Conservation (phyloP, 345 rosid genomes). For the Citrus glauca region DNA sequence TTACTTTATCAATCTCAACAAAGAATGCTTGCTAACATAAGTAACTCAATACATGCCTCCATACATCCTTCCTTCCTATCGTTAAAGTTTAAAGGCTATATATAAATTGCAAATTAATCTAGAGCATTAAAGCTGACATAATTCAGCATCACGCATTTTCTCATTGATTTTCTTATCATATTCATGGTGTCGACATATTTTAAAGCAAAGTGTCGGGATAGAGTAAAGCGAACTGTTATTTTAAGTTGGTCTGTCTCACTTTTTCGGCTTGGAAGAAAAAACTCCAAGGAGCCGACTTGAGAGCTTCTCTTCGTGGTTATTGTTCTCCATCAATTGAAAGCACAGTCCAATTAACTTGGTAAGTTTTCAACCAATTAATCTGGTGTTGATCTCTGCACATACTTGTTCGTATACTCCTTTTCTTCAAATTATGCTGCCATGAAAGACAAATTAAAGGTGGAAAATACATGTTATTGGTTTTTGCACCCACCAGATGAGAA, state of each 20-base stretch:
- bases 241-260: neutral
- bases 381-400: neutral
- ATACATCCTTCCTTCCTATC: neutral
- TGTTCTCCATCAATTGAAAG: conserved; percentile 10
- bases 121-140: conserved; percentile 5
- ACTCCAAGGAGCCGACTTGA: conserved; percentile 3
- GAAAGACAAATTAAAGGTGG: neutral
- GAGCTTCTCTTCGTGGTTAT: neutral
- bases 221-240: neutral
- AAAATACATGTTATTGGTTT: neutral
- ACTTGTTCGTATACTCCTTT: neutral
- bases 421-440: neutral
- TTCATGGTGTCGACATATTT: conserved; percentile 10
- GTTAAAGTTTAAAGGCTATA: neutral
- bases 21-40: conserved; percentile 15
- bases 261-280: conserved; percentile 20
- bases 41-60: conserved; percentile 8
- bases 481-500: neutral
- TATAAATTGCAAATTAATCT: neutral
- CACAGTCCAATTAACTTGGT: conserved; percentile 16
- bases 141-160: too few species aligned
- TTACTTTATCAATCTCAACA: conserved; percentile 6
- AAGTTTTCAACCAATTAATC: conserved; percentile 17
- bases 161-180: neutral
- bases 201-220: neutral